Evolutionary conservation across 768 basidiomycete species (phyloP), one percentile per base, ranked within the genome.

Genomic region (Russula compacta): DNA sequence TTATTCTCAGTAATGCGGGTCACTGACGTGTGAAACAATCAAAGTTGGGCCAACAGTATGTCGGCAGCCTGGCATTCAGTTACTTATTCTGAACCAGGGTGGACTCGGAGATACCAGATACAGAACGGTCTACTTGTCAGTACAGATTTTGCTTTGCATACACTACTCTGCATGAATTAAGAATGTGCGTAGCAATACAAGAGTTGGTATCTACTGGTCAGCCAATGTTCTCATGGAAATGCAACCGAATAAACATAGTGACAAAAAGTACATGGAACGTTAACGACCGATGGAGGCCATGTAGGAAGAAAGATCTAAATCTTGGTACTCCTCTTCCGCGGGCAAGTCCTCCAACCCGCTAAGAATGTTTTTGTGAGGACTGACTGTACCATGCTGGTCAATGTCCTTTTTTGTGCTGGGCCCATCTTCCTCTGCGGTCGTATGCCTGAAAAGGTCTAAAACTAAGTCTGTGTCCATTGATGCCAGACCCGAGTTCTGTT

Each of bases 391-490:
- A 5, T 50, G 49, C 32, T 73, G 59, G 57, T 85, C 81, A 64
- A 76, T 83, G 33, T 75, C 75, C 56, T 81, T 84, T 71, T 82
- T 85, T 36, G 79, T 70, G 3, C 78, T 77, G 3, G 78, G 77
- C 24, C 81, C 81, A 63, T 92, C 91, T 60, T 91, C 90, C 56
- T 90, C 87, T 42, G 78, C 75, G 10, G 84, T 83, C 11, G 91
- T 92, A 36, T 83, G 85, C 66, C 76, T 80, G 81, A 99, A 98
- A 40, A 99, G 80, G 72, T 98, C 97, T 29, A 99, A 77, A 24
- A 99, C 95, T 57, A 94, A 85, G 70, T 98, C 94, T 0, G 97
- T 98, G 69, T 95, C 95, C 95, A 99, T 98, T 2, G 92, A 92
- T 1, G 86, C 78, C 51, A 99, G 75, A 21, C 92, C 94, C 1